phyloP scores from a whole-genome alignment of 495 filamentous ascomycete species.

The Bryoglossum gracile region DNA sequence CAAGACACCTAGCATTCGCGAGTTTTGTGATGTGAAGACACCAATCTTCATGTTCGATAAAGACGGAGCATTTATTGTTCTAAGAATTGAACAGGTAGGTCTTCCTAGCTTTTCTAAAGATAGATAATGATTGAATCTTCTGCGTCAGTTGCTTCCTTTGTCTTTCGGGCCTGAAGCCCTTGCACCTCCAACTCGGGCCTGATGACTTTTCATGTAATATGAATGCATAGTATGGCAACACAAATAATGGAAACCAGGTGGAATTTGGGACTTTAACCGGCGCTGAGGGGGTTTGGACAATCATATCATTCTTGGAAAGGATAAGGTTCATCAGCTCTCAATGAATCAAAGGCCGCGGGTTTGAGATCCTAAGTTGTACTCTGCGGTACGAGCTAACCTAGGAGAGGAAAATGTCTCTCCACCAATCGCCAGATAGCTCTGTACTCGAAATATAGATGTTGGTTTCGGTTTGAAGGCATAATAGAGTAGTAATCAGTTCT shows the following conservation, averaged over 20 bases:
- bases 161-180: slow-evolving; percentile 64
- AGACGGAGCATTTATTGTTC: slow-evolving; percentile 58
- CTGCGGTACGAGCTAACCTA: no score
- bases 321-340: no score
- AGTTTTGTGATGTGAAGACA: slow-evolving; percentile 59
- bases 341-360: no score
- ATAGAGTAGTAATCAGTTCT: no score
- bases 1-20: slow-evolving; percentile 67
- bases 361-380: no score
- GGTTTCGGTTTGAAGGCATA: no score
- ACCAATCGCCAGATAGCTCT: no score
- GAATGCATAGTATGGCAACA: neutral
- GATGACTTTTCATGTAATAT: neutral
- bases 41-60: slow-evolving; percentile 92
- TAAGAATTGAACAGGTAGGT: slow-evolving; percentile 52
- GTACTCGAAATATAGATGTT: neutral
- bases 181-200: slow-evolving; percentile 24
- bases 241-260: no score
- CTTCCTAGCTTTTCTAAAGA: slow-evolving; percentile 9
- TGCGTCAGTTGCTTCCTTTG: slow-evolving; percentile 54
- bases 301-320: neutral
- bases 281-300: neutral
- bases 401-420: no score
- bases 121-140: slow-evolving; percentile 65
- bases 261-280: neutral